These are phyloP conservation scores for Cystobasidium tubakii DNA, from an alignment of 768 basidiomycete species.

Conservation along the genomic window DNA sequence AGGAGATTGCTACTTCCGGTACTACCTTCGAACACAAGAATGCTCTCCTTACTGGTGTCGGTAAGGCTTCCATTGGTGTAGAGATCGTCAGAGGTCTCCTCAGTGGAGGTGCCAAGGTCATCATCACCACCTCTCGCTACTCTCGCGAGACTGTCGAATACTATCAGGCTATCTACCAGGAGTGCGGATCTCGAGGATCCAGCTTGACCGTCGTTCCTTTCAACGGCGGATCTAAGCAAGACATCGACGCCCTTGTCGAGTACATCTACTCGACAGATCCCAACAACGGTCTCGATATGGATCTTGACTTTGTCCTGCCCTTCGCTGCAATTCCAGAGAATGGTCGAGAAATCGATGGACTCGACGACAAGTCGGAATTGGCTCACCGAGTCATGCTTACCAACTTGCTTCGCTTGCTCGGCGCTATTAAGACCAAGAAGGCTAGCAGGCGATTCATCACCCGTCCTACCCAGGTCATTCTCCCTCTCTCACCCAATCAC, in stretches of 20 bases:
- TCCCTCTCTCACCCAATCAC: slow-evolving; percentile 95
- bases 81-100: slow-evolving; percentile 95
- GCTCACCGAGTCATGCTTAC: slow-evolving; percentile 98
- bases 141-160: slow-evolving; percentile 92
- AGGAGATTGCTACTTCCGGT: slow-evolving; percentile 96
- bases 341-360: slow-evolving; percentile 91
- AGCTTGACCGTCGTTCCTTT: slow-evolving; percentile 96
- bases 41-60: slow-evolving; percentile 92
- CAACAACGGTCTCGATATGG: slow-evolving; percentile 64
- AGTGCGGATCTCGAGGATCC: slow-evolving; percentile 88
- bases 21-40: slow-evolving; percentile 99
- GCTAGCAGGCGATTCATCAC: slow-evolving; percentile 94
- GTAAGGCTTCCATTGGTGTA: slow-evolving; percentile 94
- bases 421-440: slow-evolving; percentile 97
- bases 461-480: slow-evolving; percentile 94
- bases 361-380: slow-evolving; percentile 95
- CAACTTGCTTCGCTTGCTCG: slow-evolving; percentile 89
- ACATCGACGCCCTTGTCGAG: slow-evolving; percentile 94
- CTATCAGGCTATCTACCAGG: slow-evolving; percentile 96
- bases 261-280: slow-evolving; percentile 79
- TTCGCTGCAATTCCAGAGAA: slow-evolving; percentile 99
- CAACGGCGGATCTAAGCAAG: slow-evolving; percentile 98
- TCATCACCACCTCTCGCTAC: slow-evolving; percentile 97
- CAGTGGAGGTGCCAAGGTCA: slow-evolving; percentile 90
- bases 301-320: slow-evolving; percentile 95